phyloP scores from a whole-genome alignment of 2,329 filamentous ascomycete genomes.

The Corinectria fuckeliana region DNA sequence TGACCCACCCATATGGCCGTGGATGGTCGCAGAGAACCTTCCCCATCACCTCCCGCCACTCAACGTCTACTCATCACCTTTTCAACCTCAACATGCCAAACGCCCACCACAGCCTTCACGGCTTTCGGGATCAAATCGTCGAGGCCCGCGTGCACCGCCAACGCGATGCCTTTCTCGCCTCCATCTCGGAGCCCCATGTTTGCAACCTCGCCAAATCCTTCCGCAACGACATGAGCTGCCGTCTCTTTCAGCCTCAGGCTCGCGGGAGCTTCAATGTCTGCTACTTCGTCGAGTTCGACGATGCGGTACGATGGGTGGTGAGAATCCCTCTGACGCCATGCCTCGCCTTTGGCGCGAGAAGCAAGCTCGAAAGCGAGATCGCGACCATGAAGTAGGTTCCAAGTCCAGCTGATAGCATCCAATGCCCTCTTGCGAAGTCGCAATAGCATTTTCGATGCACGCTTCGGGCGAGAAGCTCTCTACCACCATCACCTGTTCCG shows the following conservation, averaged over 20 bases:
- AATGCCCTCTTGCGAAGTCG: constrained; percentile 16
- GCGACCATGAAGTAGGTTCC: constrained; percentile 17
- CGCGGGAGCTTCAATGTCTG: constrained; percentile 12
- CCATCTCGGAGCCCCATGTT: not conserved
- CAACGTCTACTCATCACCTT: too few relatives aligned
- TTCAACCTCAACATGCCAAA: too few relatives aligned
- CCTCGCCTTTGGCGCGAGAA: not conserved
- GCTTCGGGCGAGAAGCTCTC: constrained; percentile 24
- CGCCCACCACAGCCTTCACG: too few relatives aligned
- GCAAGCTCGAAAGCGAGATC: constrained; percentile 13
- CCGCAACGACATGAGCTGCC: not conserved
- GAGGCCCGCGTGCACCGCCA: not conserved
- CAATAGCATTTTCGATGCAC: constrained; percentile 6
- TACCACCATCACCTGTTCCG: constrained; percentile 34
- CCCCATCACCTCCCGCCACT: too few relatives aligned
- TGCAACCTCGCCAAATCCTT: not conserved
- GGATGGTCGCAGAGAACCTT: too few relatives aligned
- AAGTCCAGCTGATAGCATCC: too few relatives aligned
- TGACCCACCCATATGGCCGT: too few relatives aligned
- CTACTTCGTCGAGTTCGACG: constrained; percentile 11
- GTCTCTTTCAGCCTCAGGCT: constrained; percentile 2
- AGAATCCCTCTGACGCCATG: constrained; percentile 5
- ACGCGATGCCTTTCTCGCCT: not conserved
- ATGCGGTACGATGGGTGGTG: constrained; percentile 5
- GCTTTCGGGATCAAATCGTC: not conserved